Base-by-base conservation (phyloP, 2,329 filamentous ascomycete species). In the Penicillium vulpinum region DNA sequence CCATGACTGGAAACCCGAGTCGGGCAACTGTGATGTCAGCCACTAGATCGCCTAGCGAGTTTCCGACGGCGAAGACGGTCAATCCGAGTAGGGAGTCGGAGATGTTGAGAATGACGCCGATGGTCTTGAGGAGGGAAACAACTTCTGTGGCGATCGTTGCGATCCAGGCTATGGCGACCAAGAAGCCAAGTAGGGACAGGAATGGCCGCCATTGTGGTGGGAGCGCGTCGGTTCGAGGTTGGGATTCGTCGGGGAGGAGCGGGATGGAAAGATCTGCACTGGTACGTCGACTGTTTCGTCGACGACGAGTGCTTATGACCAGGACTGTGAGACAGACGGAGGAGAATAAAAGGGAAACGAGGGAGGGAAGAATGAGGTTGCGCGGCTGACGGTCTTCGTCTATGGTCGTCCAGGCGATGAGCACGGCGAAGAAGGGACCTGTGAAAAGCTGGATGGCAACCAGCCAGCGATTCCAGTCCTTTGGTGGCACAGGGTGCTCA, bases 1-100 rank as follows among this genome's bases (percentile, higher is more conserved):
- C 94, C 94, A 99, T 99, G 61, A 99, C 92, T 0, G 94, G 94
- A 74, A 92, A 97, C 3, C 94, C 94, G 3, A 99, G 85, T 33
- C 91, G 86, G 4, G 94, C 94, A 36, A 99, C 90, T 0, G 94
- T 99, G 52, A 97, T 90, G 71, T 99, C 90, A 16, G 94, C 93
- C 10, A 99, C 91, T 16, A 99, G 81, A 68, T 99, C 94, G 36
- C 94, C 93, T 9, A 97, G 82, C 9, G 91, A 96, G 75, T 99
- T 99, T 28, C 94, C 94, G 33, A 97, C 91, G 2, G 94, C 94
- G 73, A 99, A 99, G 53, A 99, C 88, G 16, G 94, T 99, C 50
- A 99, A 83, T 2, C 94, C 94, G 11, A 99, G 83, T 61, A 99
- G 91, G 4, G 94, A 94, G 75, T 99, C 94, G 16, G 89, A 94